These are phyloP conservation scores for Tolypocladium inflatum DNA, from an alignment of 2,329 filamentous ascomycete genomes.

Conservation along the genomic window DNA sequence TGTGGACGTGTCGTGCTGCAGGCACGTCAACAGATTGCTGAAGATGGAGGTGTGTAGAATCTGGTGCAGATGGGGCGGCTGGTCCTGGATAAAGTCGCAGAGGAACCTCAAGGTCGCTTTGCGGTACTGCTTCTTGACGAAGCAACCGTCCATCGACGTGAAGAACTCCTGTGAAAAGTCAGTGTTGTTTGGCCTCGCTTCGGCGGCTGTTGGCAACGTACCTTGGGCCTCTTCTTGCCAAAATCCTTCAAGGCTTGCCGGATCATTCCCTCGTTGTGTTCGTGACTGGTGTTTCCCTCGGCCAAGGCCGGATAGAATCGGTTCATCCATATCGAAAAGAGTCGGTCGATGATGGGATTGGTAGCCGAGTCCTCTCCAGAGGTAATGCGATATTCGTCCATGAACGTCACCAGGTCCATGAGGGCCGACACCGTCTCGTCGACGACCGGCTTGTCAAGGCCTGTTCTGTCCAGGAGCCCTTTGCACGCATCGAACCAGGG, in stretches of 20 bases:
- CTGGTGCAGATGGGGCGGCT: conserved; percentile 71
- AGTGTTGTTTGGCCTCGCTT: not conserved
- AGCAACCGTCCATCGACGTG: conserved; percentile 51
- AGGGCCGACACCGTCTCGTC: conserved; percentile 56
- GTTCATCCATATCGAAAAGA: conserved; percentile 49
- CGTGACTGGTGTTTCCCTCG: conserved; percentile 24
- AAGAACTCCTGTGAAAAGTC: conserved; percentile 49
- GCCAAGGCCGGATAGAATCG: conserved; percentile 28
- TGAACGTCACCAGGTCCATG: conserved; percentile 53
- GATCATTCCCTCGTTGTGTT: conserved; percentile 39
- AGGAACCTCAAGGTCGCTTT: conserved; percentile 57
- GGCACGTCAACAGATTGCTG: conserved; percentile 59
- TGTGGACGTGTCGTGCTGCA: conserved; percentile 70
- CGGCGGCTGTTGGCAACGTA: conserved; percentile 7
- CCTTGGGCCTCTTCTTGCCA: conserved; percentile 60
- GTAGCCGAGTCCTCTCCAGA: conserved; percentile 30
- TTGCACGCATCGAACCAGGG: conserved; percentile 59
- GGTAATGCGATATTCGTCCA: conserved; percentile 43
- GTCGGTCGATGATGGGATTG: conserved; percentile 44
- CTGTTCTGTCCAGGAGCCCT: conserved; percentile 34
- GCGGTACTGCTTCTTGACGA: conserved; percentile 55
- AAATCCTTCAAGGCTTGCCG: conserved; percentile 44
- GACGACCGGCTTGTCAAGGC: conserved; percentile 53
- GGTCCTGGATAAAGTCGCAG: conserved; percentile 62
- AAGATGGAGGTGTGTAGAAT: conserved; percentile 65